Conservation (phyloP, 2,329 filamentous ascomycete species). For the Aspergillus sp. region DNA sequence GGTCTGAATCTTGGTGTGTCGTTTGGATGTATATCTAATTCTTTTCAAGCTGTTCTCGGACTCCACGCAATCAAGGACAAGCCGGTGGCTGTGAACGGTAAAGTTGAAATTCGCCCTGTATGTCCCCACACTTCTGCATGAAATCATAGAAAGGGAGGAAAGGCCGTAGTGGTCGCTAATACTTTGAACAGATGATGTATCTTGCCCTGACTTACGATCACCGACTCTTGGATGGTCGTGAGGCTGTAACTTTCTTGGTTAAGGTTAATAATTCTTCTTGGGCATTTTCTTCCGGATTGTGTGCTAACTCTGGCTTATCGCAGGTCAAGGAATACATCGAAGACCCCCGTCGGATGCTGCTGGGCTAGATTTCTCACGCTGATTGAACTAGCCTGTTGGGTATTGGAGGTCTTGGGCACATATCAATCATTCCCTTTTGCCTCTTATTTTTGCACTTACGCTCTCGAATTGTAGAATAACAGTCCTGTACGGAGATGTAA, state of each 20-base stretch:
- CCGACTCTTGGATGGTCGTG: constrained; percentile 88
- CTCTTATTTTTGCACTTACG: too few relatives aligned
- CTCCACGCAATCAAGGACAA: constrained; percentile 97
- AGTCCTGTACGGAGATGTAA: neutral
- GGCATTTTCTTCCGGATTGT: neutral
- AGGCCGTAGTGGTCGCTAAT: constrained; percentile 15
- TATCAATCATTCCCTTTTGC: neutral
- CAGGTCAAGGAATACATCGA: constrained; percentile 92
- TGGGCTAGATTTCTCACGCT: constrained; percentile 44
- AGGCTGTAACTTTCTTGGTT: constrained; percentile 93
- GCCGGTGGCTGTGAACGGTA: constrained; percentile 84
- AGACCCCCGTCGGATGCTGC: constrained; percentile 87
- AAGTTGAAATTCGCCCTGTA: constrained; percentile 85
- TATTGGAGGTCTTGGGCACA: neutral
- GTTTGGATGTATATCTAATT: constrained; percentile 20
- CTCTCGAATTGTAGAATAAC: constrained; percentile 1
- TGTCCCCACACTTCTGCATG: constrained; percentile 21
- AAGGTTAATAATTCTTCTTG: constrained; percentile 56
- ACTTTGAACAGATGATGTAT: constrained; percentile 81
- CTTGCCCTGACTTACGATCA: constrained; percentile 97
- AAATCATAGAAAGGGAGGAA: neutral
- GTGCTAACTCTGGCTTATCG: constrained; percentile 15
- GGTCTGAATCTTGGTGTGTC: constrained; percentile 15
- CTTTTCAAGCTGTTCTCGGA: constrained; percentile 68
- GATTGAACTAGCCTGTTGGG: neutral